Base-by-base conservation (phyloP, 1,284 basidiomycete genomes). In the Phenoliferia sp. region DNA sequence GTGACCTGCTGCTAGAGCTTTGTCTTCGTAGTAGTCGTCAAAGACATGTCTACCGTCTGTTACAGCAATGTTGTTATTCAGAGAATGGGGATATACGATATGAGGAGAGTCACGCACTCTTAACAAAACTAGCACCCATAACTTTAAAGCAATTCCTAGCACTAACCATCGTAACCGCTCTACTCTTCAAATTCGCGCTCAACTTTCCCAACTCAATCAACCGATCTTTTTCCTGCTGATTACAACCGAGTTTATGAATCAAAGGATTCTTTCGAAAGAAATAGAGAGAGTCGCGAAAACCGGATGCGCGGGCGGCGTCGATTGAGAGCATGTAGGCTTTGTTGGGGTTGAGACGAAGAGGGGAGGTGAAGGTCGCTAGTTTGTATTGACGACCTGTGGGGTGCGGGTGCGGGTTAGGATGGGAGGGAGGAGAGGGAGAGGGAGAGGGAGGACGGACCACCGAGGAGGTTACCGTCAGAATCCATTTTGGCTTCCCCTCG, bases 401-500 rank as follows among this genome's bases (percentile, higher is more conserved):
- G 2, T 16, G 33, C 2, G 36, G n/a, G 28, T 59, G 39, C n/a
- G 33, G 17, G n/a, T 22, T 16, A 26, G 17, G 7, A 12, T 10
- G 36, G 34, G 16, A 17, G 2, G 1, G 22, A 1, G 19, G 32
- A 35, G 61, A 29, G 12, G 33, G 12, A 33, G 29, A 52, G 17
- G 6, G 0, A 4, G 31, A 65, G 17, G 6, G 0, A 4, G 31
- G 65, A 60, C 32, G 66, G 16, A 81, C 93, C 93, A 63, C 89
- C 95, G 3, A 90, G 85, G 32, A 99, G 79, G 71, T 88, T 87
- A 6, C 95, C 95, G 69, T 88, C 84, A 63, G 81, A 81, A 77
- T 98, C 94, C 39, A 99, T 88, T 82, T 99, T 99, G 67, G 87
- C 85, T 77, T 98, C 90, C 19, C 95, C 95, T 70, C 88, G 92